Percentiles rank a stretch among this genome's conserved stretches.
Evolutionary conservation across 1,284 basidiomycete genomes (phyloP).

Genomic region (Afroboletus lepidellus): DNA sequence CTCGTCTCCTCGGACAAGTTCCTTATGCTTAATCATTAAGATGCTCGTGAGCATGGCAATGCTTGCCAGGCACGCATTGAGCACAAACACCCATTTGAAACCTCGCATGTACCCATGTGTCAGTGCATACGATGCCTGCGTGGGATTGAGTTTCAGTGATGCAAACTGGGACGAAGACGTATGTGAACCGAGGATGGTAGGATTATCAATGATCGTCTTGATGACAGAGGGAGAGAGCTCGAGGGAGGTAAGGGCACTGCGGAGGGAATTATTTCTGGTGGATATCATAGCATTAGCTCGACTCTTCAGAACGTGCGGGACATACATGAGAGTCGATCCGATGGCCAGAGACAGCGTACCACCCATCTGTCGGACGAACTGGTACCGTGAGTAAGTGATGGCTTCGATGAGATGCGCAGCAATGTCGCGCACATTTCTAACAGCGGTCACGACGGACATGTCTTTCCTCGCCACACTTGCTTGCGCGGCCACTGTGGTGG

Average conservation of each 20-base stretch:
- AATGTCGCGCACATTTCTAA: not conserved
- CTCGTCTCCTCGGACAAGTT: conserved; percentile 1
- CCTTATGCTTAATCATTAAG: conserved; percentile 4
- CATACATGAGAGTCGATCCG: conserved; percentile 1
- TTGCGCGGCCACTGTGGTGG: conserved; percentile 1
- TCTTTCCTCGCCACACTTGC: conserved; percentile 4
- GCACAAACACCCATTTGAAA: not conserved
- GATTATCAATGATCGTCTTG: conserved; percentile 1
- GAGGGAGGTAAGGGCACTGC: not conserved
- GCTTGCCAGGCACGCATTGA: not conserved
- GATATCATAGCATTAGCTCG: not conserved
- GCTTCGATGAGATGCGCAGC: not conserved
- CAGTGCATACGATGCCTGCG: not conserved
- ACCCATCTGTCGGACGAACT: not conserved
- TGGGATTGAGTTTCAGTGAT: not conserved
- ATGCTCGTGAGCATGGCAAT: not conserved
- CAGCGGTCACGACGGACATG: not conserved
- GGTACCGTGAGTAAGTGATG: not conserved
- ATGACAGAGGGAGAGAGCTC: not conserved
- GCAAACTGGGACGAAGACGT: not conserved
- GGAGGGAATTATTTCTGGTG: conserved; percentile 1
- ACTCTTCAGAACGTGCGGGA: not conserved
- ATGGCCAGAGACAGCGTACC: conserved; percentile 1
- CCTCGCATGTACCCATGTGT: not conserved
- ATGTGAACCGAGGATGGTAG: not conserved